A percentile compares a stretch with the other conserved stretches of the same genome.
Conservation (phyloP, 805 yeast genomes). For the Sugiyamaella mastotermitis region DNA sequence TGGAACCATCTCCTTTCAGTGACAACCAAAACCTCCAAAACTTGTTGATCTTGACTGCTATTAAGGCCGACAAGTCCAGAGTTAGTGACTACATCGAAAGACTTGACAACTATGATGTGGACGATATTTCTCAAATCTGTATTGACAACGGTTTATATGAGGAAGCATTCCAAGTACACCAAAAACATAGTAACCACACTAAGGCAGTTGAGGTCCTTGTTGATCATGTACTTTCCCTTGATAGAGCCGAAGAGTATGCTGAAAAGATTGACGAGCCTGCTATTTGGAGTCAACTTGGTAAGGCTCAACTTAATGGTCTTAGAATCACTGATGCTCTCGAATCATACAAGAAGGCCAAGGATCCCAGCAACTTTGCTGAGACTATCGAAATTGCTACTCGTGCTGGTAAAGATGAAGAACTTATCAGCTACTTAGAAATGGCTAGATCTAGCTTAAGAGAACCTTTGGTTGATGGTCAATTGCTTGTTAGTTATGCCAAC, state of each 20-base stretch:
- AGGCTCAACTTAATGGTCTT: conserved; percentile 91
- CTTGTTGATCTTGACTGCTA: conserved; percentile 84
- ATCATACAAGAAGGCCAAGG: conserved; percentile 87
- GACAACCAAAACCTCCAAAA: conserved; percentile 96
- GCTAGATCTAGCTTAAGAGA: conserved; percentile 90
- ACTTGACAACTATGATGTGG: conserved; percentile 84
- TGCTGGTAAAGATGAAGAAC: conserved; percentile 94
- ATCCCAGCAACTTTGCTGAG: conserved; percentile 81
- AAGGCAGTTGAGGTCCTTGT: conserved; percentile 87
- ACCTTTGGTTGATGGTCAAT: conserved; percentile 87
- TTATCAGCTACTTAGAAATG: conserved; percentile 78
- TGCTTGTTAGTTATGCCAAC: conserved; percentile 80
- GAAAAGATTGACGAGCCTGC: conserved; percentile 82
- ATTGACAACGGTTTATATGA: conserved; percentile 82
- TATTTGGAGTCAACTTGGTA: conserved; percentile 92
- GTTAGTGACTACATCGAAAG: conserved; percentile 81
- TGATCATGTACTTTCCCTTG: conserved; percentile 89
- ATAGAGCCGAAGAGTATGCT: conserved; percentile 89
- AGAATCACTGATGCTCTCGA: conserved; percentile 87
- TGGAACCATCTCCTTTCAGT: conserved; percentile 95
- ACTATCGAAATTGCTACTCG: conserved; percentile 94
- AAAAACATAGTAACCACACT: conserved; percentile 67
- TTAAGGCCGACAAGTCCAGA: conserved; percentile 86
- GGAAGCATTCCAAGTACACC: conserved; percentile 90
- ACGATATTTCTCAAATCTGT: conserved; percentile 89